Evolutionary conservation across 177 flowering plant species (phyloP).

Genomic region (Vitis hybrid): DNA sequence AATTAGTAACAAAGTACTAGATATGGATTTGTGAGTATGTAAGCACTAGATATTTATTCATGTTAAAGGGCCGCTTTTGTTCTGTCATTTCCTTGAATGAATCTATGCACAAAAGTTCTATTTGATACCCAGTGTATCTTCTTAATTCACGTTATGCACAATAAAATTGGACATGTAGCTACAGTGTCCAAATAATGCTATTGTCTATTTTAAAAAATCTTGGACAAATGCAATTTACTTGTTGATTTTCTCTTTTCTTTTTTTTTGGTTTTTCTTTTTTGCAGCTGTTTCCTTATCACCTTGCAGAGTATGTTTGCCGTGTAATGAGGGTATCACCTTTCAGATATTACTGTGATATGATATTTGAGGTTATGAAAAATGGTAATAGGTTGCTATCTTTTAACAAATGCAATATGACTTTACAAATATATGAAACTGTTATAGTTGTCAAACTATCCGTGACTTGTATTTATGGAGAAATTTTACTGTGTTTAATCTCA

Average conservation of each 20-base stretch:
- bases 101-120: too few relatives aligned
- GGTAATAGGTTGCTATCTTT: slow-evolving; percentile 48
- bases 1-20: too few relatives aligned
- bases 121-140: too few relatives aligned
- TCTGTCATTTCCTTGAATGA: too few relatives aligned
- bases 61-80: too few relatives aligned
- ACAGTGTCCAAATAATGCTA: background rate
- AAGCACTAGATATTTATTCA: too few relatives aligned
- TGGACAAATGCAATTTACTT: slow-evolving; percentile 11
- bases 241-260: background rate
- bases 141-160: background rate
- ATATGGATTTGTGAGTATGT: too few relatives aligned
- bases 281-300: slow-evolving; percentile 99
- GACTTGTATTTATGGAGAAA: too few relatives aligned
- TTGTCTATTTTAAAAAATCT: background rate
- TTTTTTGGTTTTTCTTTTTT: slow-evolving; percentile 19
- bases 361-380: slow-evolving; percentile 97
- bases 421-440: too few relatives aligned
- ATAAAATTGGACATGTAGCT: background rate
- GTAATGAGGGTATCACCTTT: slow-evolving; percentile 97
- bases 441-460: too few relatives aligned
- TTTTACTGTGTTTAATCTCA: too few relatives aligned
- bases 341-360: slow-evolving; percentile 98
- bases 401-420: background rate
- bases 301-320: slow-evolving; percentile 97